Conservation (phyloP, 305 asterid species). For the Lippia alba region DNA sequence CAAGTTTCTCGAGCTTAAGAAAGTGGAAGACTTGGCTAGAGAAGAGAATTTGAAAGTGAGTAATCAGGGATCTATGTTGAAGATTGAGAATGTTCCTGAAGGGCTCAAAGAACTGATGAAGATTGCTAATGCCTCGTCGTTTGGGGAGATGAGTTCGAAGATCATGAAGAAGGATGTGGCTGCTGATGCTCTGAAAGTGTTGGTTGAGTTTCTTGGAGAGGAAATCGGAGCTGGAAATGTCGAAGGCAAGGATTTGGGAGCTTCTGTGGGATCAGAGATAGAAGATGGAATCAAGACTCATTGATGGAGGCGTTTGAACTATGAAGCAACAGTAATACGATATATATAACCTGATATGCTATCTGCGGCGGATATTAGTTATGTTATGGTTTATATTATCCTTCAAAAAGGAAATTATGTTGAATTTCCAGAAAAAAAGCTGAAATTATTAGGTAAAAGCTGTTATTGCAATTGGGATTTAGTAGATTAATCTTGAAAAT, state of each 20-base stretch:
- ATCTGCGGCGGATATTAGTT: neutral
- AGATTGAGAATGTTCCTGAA: neutral
- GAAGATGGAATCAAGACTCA: conserved; percentile 25
- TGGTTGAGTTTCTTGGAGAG: conserved; percentile 31
- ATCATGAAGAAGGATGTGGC: conserved; percentile 35
- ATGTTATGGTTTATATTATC: too few species aligned
- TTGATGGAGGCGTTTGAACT: conserved; percentile 1
- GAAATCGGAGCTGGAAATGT: conserved; percentile 3
- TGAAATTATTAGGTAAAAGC: too few species aligned
- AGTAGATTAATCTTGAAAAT: neutral
- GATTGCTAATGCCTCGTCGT: conserved; percentile 10
- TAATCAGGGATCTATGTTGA: neutral
- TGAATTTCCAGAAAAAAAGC: neutral
- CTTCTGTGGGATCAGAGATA: conserved; percentile 23
- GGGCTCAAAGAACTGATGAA: conserved; percentile 27
- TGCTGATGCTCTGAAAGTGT: conserved; percentile 33
- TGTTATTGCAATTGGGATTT: neutral
- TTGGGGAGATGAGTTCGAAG: conserved; percentile 18
- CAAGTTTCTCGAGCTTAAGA: conserved; percentile 37
- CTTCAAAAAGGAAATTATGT: neutral
- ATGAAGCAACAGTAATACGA: neutral
- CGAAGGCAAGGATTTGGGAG: conserved; percentile 1
- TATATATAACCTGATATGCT: neutral
- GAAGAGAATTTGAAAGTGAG: neutral
- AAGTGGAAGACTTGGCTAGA: conserved; percentile 8